Percentiles rank a stretch among this genome's conserved stretches.
Evolutionary conservation across 2,329 filamentous ascomycete genomes (phyloP).

Genomic region (Lasiodiplodia hormozganensis): DNA sequence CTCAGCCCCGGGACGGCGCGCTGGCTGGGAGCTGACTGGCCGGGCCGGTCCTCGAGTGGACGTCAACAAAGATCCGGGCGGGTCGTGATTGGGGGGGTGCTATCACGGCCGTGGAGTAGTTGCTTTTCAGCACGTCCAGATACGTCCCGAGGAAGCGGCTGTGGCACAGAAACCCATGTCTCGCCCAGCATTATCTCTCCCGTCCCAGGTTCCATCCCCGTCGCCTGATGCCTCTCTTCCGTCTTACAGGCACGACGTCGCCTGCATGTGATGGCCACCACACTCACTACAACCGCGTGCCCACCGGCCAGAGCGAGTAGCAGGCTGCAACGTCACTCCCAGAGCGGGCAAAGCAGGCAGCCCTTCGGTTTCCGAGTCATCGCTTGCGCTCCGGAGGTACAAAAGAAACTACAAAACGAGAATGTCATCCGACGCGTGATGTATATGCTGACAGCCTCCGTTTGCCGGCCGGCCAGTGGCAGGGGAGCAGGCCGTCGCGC

Average conservation of each 20-base stretch:
- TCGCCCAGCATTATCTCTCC: constrained; percentile 1
- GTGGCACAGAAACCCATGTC: constrained; percentile 16
- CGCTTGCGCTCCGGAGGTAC: not conserved
- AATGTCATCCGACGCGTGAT: constrained; percentile 10
- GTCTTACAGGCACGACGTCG: constrained; percentile 21
- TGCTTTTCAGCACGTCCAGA: not conserved
- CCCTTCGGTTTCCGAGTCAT: constrained; percentile 1
- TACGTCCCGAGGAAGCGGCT: not conserved
- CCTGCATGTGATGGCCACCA: constrained; percentile 15
- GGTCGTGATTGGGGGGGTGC: constrained; percentile 11
- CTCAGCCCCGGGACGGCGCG: not conserved
- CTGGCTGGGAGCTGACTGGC: constrained; percentile 9
- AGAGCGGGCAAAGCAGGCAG: not conserved
- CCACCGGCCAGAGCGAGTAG: constrained; percentile 9
- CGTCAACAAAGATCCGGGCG: not conserved
- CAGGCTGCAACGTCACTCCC: constrained; percentile 12
- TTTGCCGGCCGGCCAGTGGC: constrained; percentile 5
- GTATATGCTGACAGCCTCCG: not conserved
- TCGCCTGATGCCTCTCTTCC: constrained; percentile 18
- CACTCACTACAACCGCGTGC: not conserved
- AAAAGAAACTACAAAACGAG: not conserved
- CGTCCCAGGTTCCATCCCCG: constrained; percentile 2
- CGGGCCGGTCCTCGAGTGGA: constrained; percentile 21
- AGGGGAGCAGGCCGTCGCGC: constrained; percentile 3
- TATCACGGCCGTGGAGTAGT: constrained; percentile 9